Evolutionary conservation across 495 filamentous ascomycete genomes (phyloP), one percentile per base, ranked within the genome.

Genomic region (Ramalina peruviana): DNA sequence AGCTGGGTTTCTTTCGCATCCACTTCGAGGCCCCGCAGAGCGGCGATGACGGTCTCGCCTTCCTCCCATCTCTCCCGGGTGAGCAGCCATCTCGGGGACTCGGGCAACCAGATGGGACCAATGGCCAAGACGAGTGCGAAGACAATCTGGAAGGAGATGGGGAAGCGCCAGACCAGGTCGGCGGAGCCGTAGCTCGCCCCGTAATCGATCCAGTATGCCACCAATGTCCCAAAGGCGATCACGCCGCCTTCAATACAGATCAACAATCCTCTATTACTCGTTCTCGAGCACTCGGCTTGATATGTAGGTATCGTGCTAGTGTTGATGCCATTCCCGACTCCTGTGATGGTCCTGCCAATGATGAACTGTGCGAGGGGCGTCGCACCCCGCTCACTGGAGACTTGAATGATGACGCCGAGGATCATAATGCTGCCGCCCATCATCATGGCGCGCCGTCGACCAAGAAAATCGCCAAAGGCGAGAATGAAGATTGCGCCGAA

Each of bases 131-230:
- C 65, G 6, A 87, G 19, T 40, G 79, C 82, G 54, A 88, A 88
- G 40, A 87, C 49, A 47, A 85, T 70, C 69, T 89, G 85, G 74
- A 90, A 87, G 12, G 81, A 82, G 51, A 89, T 87, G 16, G 85
- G 85, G 68, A 88, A 85, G 17, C 85, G 75, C 85, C 85, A 89
- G 16, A 76, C 73, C 6, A 86, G 65, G 55, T 79, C 73, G 7
- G 65, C 54, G 3, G 76, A 73, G 3, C 81, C 82, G 41, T 83
- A 89, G 9, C 75, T 78, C 27, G 81, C 73, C 40, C 85, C 85
- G 53, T 84, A 90, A 56, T 88, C 83, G 50, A 90, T 72, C 85
- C 85, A 90, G 68, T 89, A 89, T 23, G 83, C 83, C 25, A 88
- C 79, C 39, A 86, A 65, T 46, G 66, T 69, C 53, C 86, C 86